phyloP scores from a whole-genome alignment of 495 filamentous ascomycete species.

The Daldinia concentrica region DNA sequence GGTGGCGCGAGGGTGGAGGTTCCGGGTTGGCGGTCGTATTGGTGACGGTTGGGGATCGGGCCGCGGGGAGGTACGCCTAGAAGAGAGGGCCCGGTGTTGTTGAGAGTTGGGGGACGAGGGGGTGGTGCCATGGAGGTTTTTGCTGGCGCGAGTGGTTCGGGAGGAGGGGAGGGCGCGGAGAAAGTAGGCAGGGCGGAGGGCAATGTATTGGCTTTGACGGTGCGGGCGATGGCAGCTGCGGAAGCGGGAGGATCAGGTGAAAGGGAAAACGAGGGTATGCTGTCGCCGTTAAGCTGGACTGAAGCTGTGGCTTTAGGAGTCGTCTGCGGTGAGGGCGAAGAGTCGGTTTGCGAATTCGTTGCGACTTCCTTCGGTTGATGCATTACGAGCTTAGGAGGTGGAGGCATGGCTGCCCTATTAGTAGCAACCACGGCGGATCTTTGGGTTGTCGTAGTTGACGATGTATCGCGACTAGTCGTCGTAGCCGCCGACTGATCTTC shows the following conservation, averaged over 20 bases:
- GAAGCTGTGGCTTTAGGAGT: conserved; percentile 53
- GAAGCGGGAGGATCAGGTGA: conserved; percentile 52
- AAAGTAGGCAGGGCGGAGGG: conserved; percentile 35
- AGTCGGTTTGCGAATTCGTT: conserved; percentile 11
- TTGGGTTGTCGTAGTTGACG: not conserved
- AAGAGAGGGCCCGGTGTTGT: conserved; percentile 26
- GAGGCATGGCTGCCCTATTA: conserved; percentile 29
- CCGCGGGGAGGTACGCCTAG: conserved; percentile 29
- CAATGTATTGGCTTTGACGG: conserved; percentile 25
- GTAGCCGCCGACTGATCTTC: not conserved
- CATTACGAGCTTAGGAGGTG: conserved; percentile 17
- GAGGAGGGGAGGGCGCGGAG: conserved; percentile 31
- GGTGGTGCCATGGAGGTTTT: conserved; percentile 44
- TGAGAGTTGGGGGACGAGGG: conserved; percentile 37
- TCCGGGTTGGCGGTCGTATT: conserved; percentile 50
- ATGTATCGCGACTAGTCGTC: conserved; percentile 4
- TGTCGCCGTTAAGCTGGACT: conserved; percentile 9
- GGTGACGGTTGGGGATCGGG: conserved; percentile 42
- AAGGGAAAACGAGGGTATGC: conserved; percentile 55
- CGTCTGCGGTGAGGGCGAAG: conserved; percentile 41
- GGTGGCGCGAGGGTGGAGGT: conserved; percentile 55
- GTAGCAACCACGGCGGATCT: not conserved
- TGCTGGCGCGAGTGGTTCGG: conserved; percentile 7
- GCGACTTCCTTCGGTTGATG: not conserved
- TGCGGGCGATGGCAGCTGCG: conserved; percentile 47